A percentile compares a stretch with the other conserved stretches of the same genome.
These are phyloP conservation scores for Quambalaria eucalypti DNA, from an alignment of 1,284 basidiomycete genomes.

Conservation along the genomic window DNA sequence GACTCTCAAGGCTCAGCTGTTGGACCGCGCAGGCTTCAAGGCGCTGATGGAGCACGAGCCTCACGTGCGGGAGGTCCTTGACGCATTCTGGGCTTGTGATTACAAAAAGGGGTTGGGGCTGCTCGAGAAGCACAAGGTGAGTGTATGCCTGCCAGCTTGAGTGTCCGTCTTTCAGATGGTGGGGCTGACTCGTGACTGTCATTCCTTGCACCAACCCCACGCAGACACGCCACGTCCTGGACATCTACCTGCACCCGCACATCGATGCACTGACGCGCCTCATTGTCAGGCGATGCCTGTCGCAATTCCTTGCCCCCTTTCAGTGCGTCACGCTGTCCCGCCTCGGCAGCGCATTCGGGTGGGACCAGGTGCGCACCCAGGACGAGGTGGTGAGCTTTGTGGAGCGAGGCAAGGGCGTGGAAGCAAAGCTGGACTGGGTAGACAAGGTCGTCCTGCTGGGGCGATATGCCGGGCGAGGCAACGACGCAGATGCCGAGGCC, in stretches of 20 bases:
- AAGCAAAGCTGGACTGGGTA: constrained; percentile 59
- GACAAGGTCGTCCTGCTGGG: constrained; percentile 60
- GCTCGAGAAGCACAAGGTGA: constrained; percentile 62
- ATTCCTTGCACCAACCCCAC: constrained; percentile 1
- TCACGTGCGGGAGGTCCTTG: constrained; percentile 69
- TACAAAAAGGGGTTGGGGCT: constrained; percentile 70
- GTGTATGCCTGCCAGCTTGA: constrained; percentile 29
- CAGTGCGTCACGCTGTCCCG: constrained; percentile 66
- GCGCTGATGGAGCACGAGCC: constrained; percentile 75
- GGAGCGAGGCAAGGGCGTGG: constrained; percentile 65
- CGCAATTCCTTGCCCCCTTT: constrained; percentile 70
- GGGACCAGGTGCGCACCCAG: constrained; percentile 62
- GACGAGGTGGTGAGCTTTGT: constrained; percentile 64
- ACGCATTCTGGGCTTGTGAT: constrained; percentile 68
- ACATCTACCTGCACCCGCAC: constrained; percentile 63
- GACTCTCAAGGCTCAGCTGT: constrained; percentile 59
- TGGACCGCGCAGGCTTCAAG: constrained; percentile 63
- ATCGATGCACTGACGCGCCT: constrained; percentile 45
- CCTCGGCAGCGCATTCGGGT: constrained; percentile 74
- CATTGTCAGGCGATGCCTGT: constrained; percentile 56
- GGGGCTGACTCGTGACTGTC: not conserved
- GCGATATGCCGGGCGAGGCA: constrained; percentile 64
- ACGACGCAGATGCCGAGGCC: constrained; percentile 56
- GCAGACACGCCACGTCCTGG: constrained; percentile 64
- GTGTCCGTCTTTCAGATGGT: not conserved